phyloP scores from a whole-genome alignment of 2,329 filamentous ascomycete species.

The Colletotrichum aenigma region DNA sequence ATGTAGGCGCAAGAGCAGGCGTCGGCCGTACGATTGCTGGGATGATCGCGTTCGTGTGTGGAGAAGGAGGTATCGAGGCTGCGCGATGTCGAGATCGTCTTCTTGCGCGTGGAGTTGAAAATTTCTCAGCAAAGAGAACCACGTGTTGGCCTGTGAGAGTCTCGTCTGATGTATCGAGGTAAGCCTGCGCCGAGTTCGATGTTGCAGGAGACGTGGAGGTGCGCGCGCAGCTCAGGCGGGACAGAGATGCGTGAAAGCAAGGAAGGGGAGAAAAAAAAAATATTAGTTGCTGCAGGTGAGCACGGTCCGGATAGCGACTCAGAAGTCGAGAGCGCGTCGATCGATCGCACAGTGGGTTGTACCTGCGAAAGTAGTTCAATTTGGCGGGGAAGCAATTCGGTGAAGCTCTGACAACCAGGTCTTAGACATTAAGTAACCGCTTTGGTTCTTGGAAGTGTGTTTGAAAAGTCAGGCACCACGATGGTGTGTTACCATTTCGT shows the following conservation, averaged over 20 bases:
- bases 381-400: neutral
- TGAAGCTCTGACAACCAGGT: neutral
- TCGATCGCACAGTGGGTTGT: neutral
- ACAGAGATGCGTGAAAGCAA: neutral
- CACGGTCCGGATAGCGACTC: constrained; percentile 4
- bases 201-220: neutral
- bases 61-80: neutral
- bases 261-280: neutral
- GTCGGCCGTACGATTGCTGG: neutral
- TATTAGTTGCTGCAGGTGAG: constrained; percentile 6
- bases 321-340: neutral
- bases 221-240: neutral
- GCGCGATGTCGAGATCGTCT: neutral
- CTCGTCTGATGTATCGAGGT: neutral
- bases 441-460: neutral
- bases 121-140: neutral
- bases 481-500: neutral
- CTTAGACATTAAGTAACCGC: neutral
- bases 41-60: neutral
- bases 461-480: neutral
- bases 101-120: neutral
- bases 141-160: neutral
- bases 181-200: neutral
- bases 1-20: neutral
- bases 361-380: neutral